Evolutionary conservation across 306 rosid genomes (phyloP).

Genomic region (Vigna unguiculata): DNA sequence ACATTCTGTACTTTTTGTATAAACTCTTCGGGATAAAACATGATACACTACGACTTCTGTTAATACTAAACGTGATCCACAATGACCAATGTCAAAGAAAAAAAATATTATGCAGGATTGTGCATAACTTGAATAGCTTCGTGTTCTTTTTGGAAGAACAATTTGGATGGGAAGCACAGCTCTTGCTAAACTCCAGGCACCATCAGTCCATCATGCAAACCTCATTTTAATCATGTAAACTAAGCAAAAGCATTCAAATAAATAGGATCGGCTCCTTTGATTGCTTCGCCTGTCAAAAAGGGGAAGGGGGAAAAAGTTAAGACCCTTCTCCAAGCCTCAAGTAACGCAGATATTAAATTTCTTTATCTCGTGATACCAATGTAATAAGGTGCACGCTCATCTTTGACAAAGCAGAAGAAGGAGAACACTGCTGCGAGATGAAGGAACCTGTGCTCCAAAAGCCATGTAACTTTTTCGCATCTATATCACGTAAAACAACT

Average conservation of each 20-base stretch:
- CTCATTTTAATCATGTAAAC: slow-evolving; percentile 29
- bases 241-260: slow-evolving; percentile 16
- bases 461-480: slow-evolving; percentile 1
- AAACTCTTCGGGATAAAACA: slow-evolving; percentile 3
- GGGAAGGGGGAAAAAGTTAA: background rate
- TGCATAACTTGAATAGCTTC: slow-evolving; percentile 26
- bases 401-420: slow-evolving; percentile 21
- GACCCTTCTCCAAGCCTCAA: slow-evolving; percentile 22
- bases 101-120: background rate
- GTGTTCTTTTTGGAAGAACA: background rate
- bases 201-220: slow-evolving; percentile 23
- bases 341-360: slow-evolving; percentile 3
- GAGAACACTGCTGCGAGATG: slow-evolving; percentile 23
- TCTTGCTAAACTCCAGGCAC: slow-evolving; percentile 22
- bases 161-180: slow-evolving; percentile 15
- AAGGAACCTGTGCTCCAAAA: slow-evolving; percentile 25
- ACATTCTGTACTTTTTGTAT: slow-evolving; percentile 25
- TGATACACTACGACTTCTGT: slow-evolving; percentile 20
- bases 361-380: background rate
- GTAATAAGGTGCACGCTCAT: slow-evolving; percentile 18
- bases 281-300: slow-evolving; percentile 21
- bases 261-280: slow-evolving; percentile 16
- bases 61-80: background rate
- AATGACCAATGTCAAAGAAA: background rate
- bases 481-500: slow-evolving; percentile 27